These are phyloP conservation scores for Fusarium burgessii DNA, from an alignment of 2,329 filamentous ascomycete species.

Conservation along the genomic window DNA sequence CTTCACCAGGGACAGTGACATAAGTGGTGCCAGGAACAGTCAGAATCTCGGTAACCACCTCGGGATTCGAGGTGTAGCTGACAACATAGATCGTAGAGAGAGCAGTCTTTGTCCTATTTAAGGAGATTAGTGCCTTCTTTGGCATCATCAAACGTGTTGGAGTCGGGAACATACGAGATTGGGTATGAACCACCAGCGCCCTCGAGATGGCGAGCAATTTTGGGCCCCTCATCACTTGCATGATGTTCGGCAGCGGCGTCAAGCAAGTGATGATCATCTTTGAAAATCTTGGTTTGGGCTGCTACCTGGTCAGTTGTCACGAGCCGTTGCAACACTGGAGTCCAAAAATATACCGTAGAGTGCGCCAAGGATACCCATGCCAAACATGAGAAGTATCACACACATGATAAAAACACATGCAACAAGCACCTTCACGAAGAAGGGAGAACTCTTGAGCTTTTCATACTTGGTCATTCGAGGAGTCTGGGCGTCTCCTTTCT, in stretches of 20 bases:
- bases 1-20: conserved; percentile 45
- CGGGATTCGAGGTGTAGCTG: conserved; percentile 32
- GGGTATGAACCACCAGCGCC: conserved; percentile 46
- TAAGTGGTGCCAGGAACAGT: conserved; percentile 48
- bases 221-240: not conserved
- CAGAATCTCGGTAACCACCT: conserved; percentile 37
- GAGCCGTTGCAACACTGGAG: not conserved
- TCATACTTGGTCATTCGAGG: conserved; percentile 12
- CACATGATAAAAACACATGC: conserved; percentile 15
- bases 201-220: conserved; percentile 30
- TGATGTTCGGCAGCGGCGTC: not conserved
- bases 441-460: conserved; percentile 21
- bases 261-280: not conserved
- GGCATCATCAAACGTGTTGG: not conserved
- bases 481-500: conserved; percentile 35
- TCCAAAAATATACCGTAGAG: conserved; percentile 41
- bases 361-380: conserved; percentile 47
- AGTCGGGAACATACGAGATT: conserved; percentile 49
- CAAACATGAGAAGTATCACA: conserved; percentile 45
- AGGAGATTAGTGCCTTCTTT: conserved; percentile 16
- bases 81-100: conserved; percentile 52
- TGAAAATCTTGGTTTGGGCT: conserved; percentile 10
- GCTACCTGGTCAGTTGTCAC: conserved; percentile 12
- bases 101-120: conserved; percentile 50
- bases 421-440: conserved; percentile 28